These are phyloP conservation scores for Vitis hybrid DNA, from an alignment of 177 flowering plant species.

Conservation along the genomic window DNA sequence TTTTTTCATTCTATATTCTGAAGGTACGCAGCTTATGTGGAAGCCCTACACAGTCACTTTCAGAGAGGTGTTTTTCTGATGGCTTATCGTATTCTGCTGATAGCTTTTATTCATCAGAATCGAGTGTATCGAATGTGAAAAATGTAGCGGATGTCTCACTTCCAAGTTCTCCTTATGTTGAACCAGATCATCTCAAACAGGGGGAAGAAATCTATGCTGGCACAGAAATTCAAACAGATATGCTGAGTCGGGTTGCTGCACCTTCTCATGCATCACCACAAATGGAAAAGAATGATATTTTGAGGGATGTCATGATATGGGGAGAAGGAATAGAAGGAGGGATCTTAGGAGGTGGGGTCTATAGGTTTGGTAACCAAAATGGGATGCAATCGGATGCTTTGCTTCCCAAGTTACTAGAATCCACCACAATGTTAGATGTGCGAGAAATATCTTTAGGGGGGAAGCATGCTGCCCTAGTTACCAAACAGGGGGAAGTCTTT, in stretches of 20 bases:
- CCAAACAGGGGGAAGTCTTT: constrained; percentile 63
- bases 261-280: constrained; percentile 18
- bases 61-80: constrained; percentile 51
- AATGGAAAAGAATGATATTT: constrained; percentile 24
- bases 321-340: constrained; percentile 59
- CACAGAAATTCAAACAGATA: constrained; percentile 17
- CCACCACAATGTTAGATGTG: constrained; percentile 49
- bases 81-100: constrained; percentile 44
- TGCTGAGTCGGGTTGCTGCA: constrained; percentile 17
- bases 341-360: constrained; percentile 29
- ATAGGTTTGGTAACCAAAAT: constrained; percentile 13
- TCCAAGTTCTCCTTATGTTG: constrained; percentile 22
- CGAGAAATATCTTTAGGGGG: constrained; percentile 46
- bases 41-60: constrained; percentile 53
- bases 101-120: constrained; percentile 41
- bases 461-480: constrained; percentile 61
- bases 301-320: constrained; percentile 66
- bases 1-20: constrained; percentile 16
- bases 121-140: constrained; percentile 29
- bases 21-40: constrained; percentile 62
- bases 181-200: constrained; percentile 27
- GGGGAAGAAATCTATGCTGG: constrained; percentile 13
- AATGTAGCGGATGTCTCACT: constrained; percentile 13
- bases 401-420: constrained; percentile 54
- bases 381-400: constrained; percentile 35